Evolutionary conservation across 1,284 basidiomycete genomes (phyloP).

Genomic region (Ceratobasidium sp.): DNA sequence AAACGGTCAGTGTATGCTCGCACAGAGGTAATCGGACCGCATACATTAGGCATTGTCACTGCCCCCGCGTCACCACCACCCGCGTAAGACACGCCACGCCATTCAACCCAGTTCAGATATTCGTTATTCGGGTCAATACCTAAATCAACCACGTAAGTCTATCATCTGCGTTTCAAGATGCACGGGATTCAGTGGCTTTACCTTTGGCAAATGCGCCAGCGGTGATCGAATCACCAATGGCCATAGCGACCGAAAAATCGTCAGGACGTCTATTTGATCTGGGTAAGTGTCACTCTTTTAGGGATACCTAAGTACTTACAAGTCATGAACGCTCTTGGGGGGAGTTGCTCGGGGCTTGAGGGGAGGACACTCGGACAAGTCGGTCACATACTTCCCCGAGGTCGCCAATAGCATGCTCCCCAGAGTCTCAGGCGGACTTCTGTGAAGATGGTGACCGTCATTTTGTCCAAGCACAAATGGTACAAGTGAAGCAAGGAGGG

Average conservation of each 20-base stretch:
- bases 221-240: slow-evolving; percentile 59
- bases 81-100: slow-evolving; percentile 58
- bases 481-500: background rate
- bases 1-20: too few species aligned
- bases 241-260: slow-evolving; percentile 58
- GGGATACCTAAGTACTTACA: slow-evolving; percentile 27
- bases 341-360: slow-evolving; percentile 33
- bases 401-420: slow-evolving; percentile 16
- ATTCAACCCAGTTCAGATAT: slow-evolving; percentile 54
- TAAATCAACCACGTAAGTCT: too few species aligned
- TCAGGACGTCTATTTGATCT: slow-evolving; percentile 55
- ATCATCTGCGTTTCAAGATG: too few species aligned
- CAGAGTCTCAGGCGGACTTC: background rate
- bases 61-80: slow-evolving; percentile 56
- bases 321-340: slow-evolving; percentile 42
- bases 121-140: slow-evolving; percentile 39
- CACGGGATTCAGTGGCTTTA: too few species aligned
- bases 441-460: background rate
- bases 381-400: slow-evolving; percentile 46
- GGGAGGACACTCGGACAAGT: slow-evolving; percentile 44
- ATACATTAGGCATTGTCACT: slow-evolving; percentile 56
- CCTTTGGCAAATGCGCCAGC: slow-evolving; percentile 57
- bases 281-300: background rate
- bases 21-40: too few species aligned
- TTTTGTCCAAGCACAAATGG: slow-evolving; percentile 1